A percentile compares a stretch with the other conserved stretches of the same genome.
phyloP scores from a whole-genome alignment of 225 moss, liverwort and hornwort genomes.

The Anthoceros angustus region DNA sequence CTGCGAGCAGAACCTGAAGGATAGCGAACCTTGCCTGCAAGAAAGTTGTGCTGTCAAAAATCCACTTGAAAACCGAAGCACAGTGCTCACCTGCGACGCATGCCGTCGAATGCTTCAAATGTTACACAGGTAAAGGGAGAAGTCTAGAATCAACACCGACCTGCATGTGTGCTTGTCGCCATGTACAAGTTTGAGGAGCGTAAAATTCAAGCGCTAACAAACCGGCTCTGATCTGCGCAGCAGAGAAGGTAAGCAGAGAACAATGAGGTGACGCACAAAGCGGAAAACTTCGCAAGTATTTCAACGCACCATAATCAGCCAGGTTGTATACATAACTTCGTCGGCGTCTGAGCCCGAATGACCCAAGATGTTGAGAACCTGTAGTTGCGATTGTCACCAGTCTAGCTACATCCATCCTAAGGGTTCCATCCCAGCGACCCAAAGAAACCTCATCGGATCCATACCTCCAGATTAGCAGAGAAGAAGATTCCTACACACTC shows the following conservation, averaged over 20 bases:
- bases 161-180: constrained; percentile 29
- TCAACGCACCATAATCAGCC: constrained; percentile 48
- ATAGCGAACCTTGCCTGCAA: constrained; percentile 20
- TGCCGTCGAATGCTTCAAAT: no score
- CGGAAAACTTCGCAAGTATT: neutral
- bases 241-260: neutral
- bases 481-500: constrained; percentile 60
- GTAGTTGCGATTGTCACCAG: neutral
- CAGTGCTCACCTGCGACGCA: no score
- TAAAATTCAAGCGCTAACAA: constrained; percentile 15
- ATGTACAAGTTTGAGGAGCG: constrained; percentile 12
- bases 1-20: constrained; percentile 10
- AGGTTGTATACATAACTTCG: constrained; percentile 43
- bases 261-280: neutral
- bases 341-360: constrained; percentile 37
- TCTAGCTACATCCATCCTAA: neutral
- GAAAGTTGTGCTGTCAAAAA: neutral
- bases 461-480: constrained; percentile 29
- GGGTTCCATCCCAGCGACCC: neutral
- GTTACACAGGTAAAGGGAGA: no score
- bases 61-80: neutral
- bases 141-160: neutral
- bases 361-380: constrained; percentile 52
- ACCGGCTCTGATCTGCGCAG: constrained; percentile 19
- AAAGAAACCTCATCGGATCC: neutral